phyloP scores from a whole-genome alignment of 139 green algal species.

The Coccomyxa sp. region DNA sequence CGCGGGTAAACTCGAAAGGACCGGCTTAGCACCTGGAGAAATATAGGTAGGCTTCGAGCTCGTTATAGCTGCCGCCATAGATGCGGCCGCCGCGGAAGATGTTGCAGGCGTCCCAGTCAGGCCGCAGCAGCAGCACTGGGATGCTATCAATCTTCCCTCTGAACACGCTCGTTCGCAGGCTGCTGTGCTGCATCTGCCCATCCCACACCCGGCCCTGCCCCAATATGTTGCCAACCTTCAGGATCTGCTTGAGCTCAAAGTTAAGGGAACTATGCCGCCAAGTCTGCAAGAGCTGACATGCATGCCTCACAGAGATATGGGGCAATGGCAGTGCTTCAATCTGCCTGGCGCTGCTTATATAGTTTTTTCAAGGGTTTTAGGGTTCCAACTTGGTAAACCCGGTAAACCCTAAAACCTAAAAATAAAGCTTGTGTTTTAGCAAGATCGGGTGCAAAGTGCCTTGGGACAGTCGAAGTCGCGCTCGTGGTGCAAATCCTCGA shows the following conservation, averaged over 20 bases:
- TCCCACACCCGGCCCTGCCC: constrained; percentile 55
- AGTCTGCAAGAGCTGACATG: background rate
- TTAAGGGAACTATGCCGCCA: background rate
- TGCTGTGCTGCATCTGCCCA: constrained; percentile 46
- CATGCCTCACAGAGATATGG: background rate
- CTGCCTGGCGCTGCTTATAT: background rate
- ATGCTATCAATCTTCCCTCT: constrained; percentile 47
- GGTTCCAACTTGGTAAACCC: too few species aligned
- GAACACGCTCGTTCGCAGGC: constrained; percentile 48
- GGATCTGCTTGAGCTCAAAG: background rate
- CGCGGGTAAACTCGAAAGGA: background rate
- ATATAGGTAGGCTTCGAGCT: constrained; percentile 95
- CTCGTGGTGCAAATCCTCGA: constrained; percentile 67
- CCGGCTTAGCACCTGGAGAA: constrained; percentile 63
- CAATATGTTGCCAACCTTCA: background rate
- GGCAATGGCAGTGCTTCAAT: background rate
- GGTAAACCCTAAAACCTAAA: too few species aligned
- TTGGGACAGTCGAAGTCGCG: constrained; percentile 78
- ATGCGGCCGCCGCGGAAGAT: constrained; percentile 79
- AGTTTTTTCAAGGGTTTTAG: too few species aligned
- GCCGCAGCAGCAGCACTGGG: constrained; percentile 61
- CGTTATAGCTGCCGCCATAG: constrained; percentile 92
- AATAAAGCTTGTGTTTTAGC: background rate
- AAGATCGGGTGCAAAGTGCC: background rate
- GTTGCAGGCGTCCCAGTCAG: constrained; percentile 55